Evolutionary conservation across 2,329 filamentous ascomycete genomes (phyloP).

Genomic region (Calonectria pteridis): DNA sequence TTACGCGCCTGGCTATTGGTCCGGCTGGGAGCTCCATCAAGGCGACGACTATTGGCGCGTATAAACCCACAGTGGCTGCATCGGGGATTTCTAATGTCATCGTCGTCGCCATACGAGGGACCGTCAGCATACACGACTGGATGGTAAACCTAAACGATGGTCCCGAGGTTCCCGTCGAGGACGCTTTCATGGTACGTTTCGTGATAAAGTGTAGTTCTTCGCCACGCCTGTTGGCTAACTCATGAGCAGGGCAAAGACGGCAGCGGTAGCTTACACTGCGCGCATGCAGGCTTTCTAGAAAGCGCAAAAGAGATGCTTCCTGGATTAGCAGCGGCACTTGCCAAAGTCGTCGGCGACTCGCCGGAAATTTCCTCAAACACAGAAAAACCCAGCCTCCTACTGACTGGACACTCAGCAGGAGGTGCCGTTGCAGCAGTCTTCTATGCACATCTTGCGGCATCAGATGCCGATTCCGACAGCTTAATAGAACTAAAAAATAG

Average conservation of each 20-base stretch:
- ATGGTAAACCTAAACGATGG: constrained; percentile 1
- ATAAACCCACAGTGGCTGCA: not conserved
- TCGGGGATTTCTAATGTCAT: not conserved
- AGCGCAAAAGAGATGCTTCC: not conserved
- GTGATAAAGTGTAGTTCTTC: too few species aligned
- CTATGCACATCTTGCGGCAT: not conserved
- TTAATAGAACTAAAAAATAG: not conserved
- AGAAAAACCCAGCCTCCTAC: not conserved
- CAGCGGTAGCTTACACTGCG: not conserved
- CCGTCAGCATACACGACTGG: not conserved
- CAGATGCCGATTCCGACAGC: not conserved
- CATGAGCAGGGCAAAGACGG: not conserved
- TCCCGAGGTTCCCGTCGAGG: not conserved
- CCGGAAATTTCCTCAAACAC: not conserved
- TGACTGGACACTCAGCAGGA: not conserved
- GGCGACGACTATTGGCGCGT: not conserved
- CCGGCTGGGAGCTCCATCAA: not conserved
- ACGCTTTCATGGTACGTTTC: not conserved
- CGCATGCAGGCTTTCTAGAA: not conserved
- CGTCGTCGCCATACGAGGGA: not conserved
- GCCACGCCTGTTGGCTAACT: not conserved
- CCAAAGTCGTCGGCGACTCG: not conserved
- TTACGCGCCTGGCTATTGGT: not conserved
- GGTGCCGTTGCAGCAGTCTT: not conserved
- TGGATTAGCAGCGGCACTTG: not conserved